Evolutionary conservation across 2,329 filamentous ascomycete genomes (phyloP).

Genomic region (Apiospora malaysiana): DNA sequence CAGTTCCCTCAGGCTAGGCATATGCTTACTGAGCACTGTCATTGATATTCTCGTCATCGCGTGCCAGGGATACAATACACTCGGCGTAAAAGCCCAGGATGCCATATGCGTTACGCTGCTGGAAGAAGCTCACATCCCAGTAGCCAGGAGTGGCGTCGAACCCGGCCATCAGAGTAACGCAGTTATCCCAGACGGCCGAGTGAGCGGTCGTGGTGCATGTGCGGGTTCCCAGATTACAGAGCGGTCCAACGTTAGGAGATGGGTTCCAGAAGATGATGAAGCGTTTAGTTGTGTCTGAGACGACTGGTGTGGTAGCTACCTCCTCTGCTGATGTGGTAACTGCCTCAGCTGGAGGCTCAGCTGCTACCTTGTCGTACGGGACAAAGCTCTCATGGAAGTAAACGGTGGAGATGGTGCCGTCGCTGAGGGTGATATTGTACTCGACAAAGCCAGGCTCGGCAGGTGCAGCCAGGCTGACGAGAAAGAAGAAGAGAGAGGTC

Average conservation of each 20-base stretch:
- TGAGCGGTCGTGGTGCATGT: background rate
- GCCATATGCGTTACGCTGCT: background rate
- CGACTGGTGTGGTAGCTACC: background rate
- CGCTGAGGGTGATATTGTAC: background rate
- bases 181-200: background rate
- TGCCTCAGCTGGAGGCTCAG: background rate
- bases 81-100: background rate
- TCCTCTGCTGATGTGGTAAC: background rate
- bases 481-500: background rate
- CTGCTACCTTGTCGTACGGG: background rate
- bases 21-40: background rate
- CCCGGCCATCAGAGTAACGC: background rate
- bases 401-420: background rate
- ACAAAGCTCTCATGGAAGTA: conserved; percentile 8
- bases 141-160: background rate
- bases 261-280: background rate
- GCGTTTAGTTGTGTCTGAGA: background rate
- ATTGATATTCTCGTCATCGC: background rate
- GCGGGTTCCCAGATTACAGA: background rate
- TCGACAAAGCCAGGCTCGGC: background rate
- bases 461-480: background rate
- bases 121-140: background rate
- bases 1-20: background rate
- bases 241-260: background rate
- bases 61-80: background rate